Percentiles rank a stretch among this genome's conserved stretches.
Conservation (phyloP, 495 filamentous ascomycete species). For the Entonaema liquescens region DNA sequence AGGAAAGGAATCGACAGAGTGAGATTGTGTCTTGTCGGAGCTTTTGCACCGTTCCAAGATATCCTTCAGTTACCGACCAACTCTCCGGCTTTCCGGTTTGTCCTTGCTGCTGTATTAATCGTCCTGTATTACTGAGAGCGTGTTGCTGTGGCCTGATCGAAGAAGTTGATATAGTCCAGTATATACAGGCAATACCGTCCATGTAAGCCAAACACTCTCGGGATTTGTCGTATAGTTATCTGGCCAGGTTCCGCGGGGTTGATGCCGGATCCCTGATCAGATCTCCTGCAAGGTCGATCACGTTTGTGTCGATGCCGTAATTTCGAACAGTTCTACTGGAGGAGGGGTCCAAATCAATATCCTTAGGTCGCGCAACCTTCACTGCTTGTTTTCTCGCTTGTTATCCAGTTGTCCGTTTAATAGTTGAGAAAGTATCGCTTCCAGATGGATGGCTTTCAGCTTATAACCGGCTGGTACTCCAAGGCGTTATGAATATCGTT, state of each 20-base stretch:
- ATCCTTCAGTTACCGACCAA: slow-evolving; percentile 26
- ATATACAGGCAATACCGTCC: slow-evolving; percentile 19
- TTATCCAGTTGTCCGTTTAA: background rate
- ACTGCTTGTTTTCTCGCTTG: background rate
- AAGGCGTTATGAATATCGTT: slow-evolving; percentile 4
- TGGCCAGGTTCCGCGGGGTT: slow-evolving; percentile 12
- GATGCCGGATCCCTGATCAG: slow-evolving; percentile 32
- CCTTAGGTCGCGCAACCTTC: background rate
- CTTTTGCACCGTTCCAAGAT: slow-evolving; percentile 39
- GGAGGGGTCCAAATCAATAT: background rate
- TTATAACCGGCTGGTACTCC: slow-evolving; percentile 2
- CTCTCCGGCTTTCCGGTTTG: slow-evolving; percentile 16
- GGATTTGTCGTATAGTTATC: slow-evolving; percentile 1
- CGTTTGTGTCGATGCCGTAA: slow-evolving; percentile 12
- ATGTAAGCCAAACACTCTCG: slow-evolving; percentile 20
- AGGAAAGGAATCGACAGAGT: slow-evolving; percentile 29
- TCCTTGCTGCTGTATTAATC: slow-evolving; percentile 10
- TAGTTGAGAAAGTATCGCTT: background rate
- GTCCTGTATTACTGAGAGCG: slow-evolving; percentile 1
- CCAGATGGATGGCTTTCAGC: slow-evolving; percentile 1
- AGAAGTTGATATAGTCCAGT: slow-evolving; percentile 35
- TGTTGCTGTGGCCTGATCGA: background rate
- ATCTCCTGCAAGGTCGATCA: slow-evolving; percentile 33
- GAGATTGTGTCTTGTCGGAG: slow-evolving; percentile 33
- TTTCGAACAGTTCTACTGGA: slow-evolving; percentile 7